These are phyloP conservation scores for bread wheat (Triticum aestivum) DNA, from an alignment of 176 grass and related monocot species.

Conservation along the genomic window DNA sequence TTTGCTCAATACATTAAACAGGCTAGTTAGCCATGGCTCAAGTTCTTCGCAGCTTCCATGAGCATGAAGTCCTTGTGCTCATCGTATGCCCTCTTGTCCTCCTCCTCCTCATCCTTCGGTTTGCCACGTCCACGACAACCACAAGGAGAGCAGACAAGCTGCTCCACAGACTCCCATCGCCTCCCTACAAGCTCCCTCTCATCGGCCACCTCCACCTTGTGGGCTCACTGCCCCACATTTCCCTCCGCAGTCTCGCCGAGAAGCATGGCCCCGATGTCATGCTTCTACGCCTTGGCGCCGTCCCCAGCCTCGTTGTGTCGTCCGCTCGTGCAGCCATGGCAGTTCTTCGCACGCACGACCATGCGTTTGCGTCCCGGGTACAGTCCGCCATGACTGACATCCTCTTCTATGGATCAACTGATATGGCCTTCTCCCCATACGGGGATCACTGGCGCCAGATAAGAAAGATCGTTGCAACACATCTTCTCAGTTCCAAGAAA, in stretches of 20 bases:
- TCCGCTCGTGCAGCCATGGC: not conserved
- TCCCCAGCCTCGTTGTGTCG: not conserved
- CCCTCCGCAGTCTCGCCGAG: not conserved
- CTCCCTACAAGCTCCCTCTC: slow-evolving; percentile 3
- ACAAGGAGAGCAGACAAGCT: not conserved
- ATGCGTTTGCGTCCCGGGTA: not conserved
- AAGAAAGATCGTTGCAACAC: slow-evolving; percentile 15
- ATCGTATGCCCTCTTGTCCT: too few relatives aligned
- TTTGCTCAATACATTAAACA: too few relatives aligned
- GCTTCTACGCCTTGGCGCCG: not conserved
- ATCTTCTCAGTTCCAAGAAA: slow-evolving; percentile 19
- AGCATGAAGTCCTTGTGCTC: too few relatives aligned
- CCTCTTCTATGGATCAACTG: slow-evolving; percentile 15
- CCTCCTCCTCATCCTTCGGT: too few relatives aligned
- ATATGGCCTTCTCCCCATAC: slow-evolving; percentile 37
- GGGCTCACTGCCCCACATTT: not conserved
- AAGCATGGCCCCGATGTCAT: not conserved
- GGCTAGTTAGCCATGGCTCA: too few relatives aligned
- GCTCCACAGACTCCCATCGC: slow-evolving; percentile 19
- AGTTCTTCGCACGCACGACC: not conserved
- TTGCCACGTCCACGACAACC: too few relatives aligned
- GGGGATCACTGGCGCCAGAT: slow-evolving; percentile 43
- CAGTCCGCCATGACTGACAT: not conserved
- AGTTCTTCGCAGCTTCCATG: too few relatives aligned
- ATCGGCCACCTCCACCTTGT: not conserved